Percentiles rank a stretch among this genome's conserved stretches.
Evolutionary conservation across 257 asterid species (phyloP).

Genomic region (Primulina tabacum): DNA sequence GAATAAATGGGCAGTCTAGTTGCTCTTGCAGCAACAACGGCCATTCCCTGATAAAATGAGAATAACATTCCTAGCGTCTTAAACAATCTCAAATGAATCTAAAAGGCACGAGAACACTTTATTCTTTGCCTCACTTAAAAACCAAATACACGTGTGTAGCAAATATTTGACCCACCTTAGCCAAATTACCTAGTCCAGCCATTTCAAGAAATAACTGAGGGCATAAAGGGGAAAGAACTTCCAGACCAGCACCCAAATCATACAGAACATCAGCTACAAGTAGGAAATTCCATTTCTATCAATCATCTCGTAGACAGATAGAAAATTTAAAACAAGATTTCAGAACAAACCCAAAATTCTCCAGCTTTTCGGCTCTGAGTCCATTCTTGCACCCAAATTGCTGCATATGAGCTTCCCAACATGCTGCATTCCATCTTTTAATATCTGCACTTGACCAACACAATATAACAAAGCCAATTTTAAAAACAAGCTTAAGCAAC

Average conservation of each 20-base stretch:
- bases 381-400: slow-evolving; percentile 97
- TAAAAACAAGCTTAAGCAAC: not conserved
- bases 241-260: slow-evolving; percentile 91
- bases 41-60: slow-evolving; percentile 75
- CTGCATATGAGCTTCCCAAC: slow-evolving; percentile 93
- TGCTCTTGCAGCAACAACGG: slow-evolving; percentile 99
- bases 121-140: not conserved
- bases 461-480: slow-evolving; percentile 17
- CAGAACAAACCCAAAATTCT: slow-evolving; percentile 69
- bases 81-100: slow-evolving; percentile 8
- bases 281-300: slow-evolving; percentile 25
- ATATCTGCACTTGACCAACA: slow-evolving; percentile 48
- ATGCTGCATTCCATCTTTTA: slow-evolving; percentile 97
- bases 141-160: not conserved
- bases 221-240: slow-evolving; percentile 90
- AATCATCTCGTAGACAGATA: slow-evolving; percentile 18
- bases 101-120: slow-evolving; percentile 11
- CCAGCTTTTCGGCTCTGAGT: slow-evolving; percentile 97
- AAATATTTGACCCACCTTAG: slow-evolving; percentile 57
- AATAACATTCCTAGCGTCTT: slow-evolving; percentile 22
- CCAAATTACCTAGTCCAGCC: slow-evolving; percentile 98
- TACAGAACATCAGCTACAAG: slow-evolving; percentile 93
- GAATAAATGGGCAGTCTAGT: slow-evolving; percentile 95
- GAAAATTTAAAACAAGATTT: slow-evolving; percentile 16
- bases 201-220: slow-evolving; percentile 95